phyloP scores from a whole-genome alignment of 352 stramenopile species.

The Globisporangium irregulare region DNA sequence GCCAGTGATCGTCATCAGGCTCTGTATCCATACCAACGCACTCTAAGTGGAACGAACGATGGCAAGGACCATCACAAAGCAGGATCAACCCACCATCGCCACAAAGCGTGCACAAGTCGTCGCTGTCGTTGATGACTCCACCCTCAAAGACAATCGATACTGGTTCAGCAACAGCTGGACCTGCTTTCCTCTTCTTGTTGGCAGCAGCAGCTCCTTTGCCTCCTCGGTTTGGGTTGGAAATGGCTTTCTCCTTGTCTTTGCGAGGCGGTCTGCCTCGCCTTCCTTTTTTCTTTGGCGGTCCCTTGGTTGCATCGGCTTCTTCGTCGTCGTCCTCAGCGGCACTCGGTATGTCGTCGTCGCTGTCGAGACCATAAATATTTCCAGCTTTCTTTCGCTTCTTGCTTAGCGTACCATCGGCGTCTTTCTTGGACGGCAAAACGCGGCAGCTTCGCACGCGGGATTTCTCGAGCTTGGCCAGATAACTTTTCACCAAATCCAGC shows the following conservation, averaged over 20 bases:
- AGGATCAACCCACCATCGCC: constrained; percentile 90
- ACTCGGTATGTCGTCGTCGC: constrained; percentile 26
- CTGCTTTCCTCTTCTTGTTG: constrained; percentile 28
- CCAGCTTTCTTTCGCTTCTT: constrained; percentile 27
- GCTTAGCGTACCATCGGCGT: constrained; percentile 15
- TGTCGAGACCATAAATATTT: constrained; percentile 30
- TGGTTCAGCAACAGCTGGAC: background rate
- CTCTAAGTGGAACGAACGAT: constrained; percentile 91
- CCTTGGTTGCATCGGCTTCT: constrained; percentile 24
- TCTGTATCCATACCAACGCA: constrained; percentile 87
- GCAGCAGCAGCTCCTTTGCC: constrained; percentile 18
- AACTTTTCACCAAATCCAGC: constrained; percentile 72
- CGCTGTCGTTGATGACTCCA: constrained; percentile 78
- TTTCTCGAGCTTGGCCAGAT: constrained; percentile 76
- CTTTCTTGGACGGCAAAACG: constrained; percentile 34
- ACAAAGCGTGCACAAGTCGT: constrained; percentile 91
- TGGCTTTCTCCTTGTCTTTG: constrained; percentile 31
- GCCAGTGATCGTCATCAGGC: constrained; percentile 84
- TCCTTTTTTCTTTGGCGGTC: constrained; percentile 28
- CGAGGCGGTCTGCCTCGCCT: constrained; percentile 27
- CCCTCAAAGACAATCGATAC: constrained; percentile 38
- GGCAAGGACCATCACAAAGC: constrained; percentile 90
- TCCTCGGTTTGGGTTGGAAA: constrained; percentile 16
- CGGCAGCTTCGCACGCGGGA: constrained; percentile 80
- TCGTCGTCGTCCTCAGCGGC: constrained; percentile 43